A percentile compares a stretch with the other conserved stretches of the same genome.
Evolutionary conservation across 75 land plant genomes (phyloP).

Genomic region (Larix kaempferi): DNA sequence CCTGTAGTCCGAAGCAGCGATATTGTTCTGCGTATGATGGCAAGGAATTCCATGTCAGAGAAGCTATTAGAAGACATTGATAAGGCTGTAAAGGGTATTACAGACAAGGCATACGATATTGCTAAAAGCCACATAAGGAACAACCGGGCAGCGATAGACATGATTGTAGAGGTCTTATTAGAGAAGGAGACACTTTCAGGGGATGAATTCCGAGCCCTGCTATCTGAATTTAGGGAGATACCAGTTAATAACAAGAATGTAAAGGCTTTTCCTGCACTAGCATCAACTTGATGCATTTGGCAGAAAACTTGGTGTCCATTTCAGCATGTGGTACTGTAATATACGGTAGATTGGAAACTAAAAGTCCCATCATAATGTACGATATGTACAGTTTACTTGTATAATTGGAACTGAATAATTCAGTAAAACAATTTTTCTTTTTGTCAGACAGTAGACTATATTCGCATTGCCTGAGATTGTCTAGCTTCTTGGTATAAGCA

Average conservation of each 20-base stretch:
- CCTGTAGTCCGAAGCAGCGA: conserved; percentile 63
- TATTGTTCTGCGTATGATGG: conserved; percentile 82
- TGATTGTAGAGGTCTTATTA: conserved; percentile 69
- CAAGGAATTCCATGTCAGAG: conserved; percentile 87
- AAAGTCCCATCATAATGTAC: background rate
- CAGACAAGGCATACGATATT: conserved; percentile 70
- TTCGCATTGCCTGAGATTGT: background rate
- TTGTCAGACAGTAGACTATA: background rate
- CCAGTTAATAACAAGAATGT: conserved; percentile 18
- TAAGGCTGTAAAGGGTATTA: conserved; percentile 52
- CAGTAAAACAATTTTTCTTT: background rate
- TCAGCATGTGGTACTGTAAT: background rate
- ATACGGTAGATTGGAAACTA: background rate
- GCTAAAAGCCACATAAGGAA: conserved; percentile 68
- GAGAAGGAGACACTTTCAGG: conserved; percentile 85
- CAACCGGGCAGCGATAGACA: conserved; percentile 79
- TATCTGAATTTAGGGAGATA: conserved; percentile 65
- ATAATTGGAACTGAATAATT: background rate
- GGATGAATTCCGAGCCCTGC: conserved; percentile 75
- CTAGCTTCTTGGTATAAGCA: background rate
- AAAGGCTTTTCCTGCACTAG: background rate
- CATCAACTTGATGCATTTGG: conserved; percentile 6
- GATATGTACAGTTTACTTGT: background rate
- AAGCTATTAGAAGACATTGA: conserved; percentile 89
- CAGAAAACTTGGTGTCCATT: background rate